A percentile compares a stretch with the other conserved stretches of the same genome.
These are phyloP conservation scores for Saturnispora sekii DNA, from an alignment of 805 yeast genomes.

Conservation along the genomic window DNA sequence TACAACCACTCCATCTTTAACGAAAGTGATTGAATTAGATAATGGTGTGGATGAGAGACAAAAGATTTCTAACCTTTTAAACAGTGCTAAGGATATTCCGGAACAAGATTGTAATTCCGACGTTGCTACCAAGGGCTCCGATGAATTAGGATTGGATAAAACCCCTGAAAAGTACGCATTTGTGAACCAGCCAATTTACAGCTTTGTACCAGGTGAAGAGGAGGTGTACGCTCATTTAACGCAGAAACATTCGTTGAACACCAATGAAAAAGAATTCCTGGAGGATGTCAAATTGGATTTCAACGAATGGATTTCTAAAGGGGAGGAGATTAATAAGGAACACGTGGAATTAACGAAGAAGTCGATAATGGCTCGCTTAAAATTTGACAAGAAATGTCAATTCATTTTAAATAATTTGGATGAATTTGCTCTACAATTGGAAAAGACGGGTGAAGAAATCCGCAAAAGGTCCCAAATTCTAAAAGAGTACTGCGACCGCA, in stretches of 20 bases:
- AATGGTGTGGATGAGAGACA: background rate
- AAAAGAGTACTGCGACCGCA: conserved; percentile 35
- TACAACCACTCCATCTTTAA: too few species aligned
- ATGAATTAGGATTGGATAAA: conserved; percentile 7
- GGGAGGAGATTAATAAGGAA: conserved; percentile 25
- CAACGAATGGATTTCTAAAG: conserved; percentile 30
- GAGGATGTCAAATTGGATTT: conserved; percentile 13
- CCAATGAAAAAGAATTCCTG: conserved; percentile 14
- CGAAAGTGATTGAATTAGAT: background rate
- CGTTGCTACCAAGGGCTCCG: conserved; percentile 3
- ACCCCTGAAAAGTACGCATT: conserved; percentile 13
- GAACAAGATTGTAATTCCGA: background rate
- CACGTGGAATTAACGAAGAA: conserved; percentile 28
- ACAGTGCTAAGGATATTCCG: background rate
- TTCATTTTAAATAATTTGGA: conserved; percentile 16
- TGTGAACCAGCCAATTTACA: conserved; percentile 12
- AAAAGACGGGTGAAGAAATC: conserved; percentile 24
- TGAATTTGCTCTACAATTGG: conserved; percentile 14
- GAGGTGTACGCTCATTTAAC: conserved; percentile 10
- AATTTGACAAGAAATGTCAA: conserved; percentile 30
- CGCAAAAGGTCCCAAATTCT: conserved; percentile 32
- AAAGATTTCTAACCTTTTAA: background rate
- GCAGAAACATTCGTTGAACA: conserved; percentile 8
- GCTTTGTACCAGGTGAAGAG: conserved; percentile 11
- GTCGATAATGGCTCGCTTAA: conserved; percentile 30